phyloP scores from a whole-genome alignment of 2,329 filamentous ascomycete species.

The Huntiella moniliformis region DNA sequence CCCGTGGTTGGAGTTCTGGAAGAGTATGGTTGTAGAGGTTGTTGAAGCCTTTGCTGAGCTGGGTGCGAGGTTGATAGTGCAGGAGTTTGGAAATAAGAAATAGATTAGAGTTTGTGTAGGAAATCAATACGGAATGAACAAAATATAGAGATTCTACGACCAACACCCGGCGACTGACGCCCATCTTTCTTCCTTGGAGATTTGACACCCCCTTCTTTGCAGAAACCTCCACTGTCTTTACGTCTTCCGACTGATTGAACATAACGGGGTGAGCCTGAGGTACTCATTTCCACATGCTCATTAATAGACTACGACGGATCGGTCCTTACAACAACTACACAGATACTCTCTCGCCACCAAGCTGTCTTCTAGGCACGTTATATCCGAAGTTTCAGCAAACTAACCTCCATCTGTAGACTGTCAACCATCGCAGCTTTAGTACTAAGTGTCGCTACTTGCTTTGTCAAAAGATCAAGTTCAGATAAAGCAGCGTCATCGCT shows the following conservation, averaged over 20 bases:
- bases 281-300: too few relatives aligned
- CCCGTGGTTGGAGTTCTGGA: slow-evolving; percentile 28
- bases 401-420: slow-evolving; percentile 24
- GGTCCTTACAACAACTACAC: too few relatives aligned
- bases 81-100: slow-evolving; percentile 20
- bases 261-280: too few relatives aligned
- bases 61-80: slow-evolving; percentile 25
- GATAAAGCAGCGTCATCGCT: too few relatives aligned
- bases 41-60: slow-evolving; percentile 28
- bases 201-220: too few relatives aligned
- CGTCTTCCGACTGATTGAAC: too few relatives aligned
- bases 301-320: too few relatives aligned
- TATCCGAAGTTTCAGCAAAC: slow-evolving; percentile 21
- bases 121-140: too few relatives aligned
- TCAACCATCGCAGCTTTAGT: slow-evolving; percentile 22
- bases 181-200: too few relatives aligned
- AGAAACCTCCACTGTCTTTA: too few relatives aligned
- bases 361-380: slow-evolving; percentile 19
- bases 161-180: too few relatives aligned
- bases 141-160: too few relatives aligned
- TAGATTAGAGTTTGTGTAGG: not conserved
- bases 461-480: slow-evolving; percentile 24
- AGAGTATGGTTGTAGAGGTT: slow-evolving; percentile 28
- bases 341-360: not conserved
- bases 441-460: slow-evolving; percentile 21